These are phyloP conservation scores for Tripidium arundinaceum DNA, from an alignment of 202 grass and related monocot species.

Conservation along the genomic window DNA sequence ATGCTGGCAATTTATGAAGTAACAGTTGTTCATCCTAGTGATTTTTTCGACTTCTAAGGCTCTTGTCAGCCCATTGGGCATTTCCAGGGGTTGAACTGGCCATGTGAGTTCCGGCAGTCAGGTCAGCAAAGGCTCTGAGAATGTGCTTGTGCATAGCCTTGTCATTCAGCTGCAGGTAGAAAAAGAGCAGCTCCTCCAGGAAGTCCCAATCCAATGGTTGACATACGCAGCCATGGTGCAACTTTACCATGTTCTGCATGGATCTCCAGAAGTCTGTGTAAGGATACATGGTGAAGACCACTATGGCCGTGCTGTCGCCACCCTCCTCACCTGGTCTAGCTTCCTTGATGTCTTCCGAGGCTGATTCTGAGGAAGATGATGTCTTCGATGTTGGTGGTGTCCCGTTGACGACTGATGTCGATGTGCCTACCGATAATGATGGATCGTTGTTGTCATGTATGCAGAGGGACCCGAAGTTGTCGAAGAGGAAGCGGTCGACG, in stretches of 20 bases:
- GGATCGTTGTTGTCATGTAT: constrained; percentile 19
- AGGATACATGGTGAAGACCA: constrained; percentile 61
- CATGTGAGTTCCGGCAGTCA: constrained; percentile 37
- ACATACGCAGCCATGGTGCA: constrained; percentile 30
- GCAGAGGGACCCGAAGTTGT: constrained; percentile 63
- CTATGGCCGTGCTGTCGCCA: constrained; percentile 19
- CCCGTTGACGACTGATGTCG: background rate
- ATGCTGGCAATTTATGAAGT: background rate
- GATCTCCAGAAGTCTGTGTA: constrained; percentile 64
- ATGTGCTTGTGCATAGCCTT: constrained; percentile 63
- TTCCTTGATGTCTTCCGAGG: background rate
- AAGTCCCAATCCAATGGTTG: constrained; percentile 81
- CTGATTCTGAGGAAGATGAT: background rate
- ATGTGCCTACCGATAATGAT: constrained; percentile 9
- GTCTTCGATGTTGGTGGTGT: background rate
- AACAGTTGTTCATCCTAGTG: background rate
- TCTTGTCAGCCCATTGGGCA: constrained; percentile 14
- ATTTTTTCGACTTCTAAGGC: constrained; percentile 15
- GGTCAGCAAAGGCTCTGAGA: constrained; percentile 59
- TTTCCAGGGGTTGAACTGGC: background rate
- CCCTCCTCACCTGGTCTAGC: background rate
- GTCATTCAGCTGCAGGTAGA: constrained; percentile 84
- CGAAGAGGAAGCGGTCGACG: constrained; percentile 54
- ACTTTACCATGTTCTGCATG: constrained; percentile 55
- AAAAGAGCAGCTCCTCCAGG: constrained; percentile 69